Percentiles rank a stretch among this genome's conserved stretches.
phyloP scores from a whole-genome alignment of 345 rosid genomes.

The Camelina neglecta region DNA sequence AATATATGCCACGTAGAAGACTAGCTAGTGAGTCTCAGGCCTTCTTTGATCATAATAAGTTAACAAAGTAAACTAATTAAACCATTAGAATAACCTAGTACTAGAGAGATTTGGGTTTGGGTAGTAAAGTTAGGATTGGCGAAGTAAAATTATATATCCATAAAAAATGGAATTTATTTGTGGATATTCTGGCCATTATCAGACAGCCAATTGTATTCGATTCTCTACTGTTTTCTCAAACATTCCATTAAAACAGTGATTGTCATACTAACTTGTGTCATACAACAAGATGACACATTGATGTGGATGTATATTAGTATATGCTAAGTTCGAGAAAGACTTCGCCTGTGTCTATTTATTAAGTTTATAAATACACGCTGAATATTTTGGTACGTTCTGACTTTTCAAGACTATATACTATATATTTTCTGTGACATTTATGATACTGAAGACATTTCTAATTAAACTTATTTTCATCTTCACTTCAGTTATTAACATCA shows the following conservation, averaged over 20 bases:
- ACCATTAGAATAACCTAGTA: not conserved
- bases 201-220: not conserved
- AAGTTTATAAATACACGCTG: not conserved
- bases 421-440: not conserved
- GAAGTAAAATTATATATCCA: not conserved
- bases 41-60: too few species aligned
- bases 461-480: not conserved
- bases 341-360: not conserved
- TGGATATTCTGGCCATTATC: not conserved
- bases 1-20: too few species aligned
- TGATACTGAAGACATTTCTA: not conserved
- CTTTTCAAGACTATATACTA: conserved; percentile 12
- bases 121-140: not conserved
- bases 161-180: not conserved
- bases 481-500: not conserved
- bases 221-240: not conserved
- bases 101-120: not conserved
- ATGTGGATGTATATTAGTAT: conserved; percentile 4
- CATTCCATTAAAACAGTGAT: not conserved
- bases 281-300: conserved; percentile 3
- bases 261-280: conserved; percentile 1
- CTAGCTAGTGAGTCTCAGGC: too few species aligned
- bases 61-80: too few species aligned
- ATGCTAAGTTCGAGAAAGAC: not conserved
- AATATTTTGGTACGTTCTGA: conserved; percentile 23